Evolutionary conservation across 306 rosid species (phyloP).

Genomic region (Acacia confusa): DNA sequence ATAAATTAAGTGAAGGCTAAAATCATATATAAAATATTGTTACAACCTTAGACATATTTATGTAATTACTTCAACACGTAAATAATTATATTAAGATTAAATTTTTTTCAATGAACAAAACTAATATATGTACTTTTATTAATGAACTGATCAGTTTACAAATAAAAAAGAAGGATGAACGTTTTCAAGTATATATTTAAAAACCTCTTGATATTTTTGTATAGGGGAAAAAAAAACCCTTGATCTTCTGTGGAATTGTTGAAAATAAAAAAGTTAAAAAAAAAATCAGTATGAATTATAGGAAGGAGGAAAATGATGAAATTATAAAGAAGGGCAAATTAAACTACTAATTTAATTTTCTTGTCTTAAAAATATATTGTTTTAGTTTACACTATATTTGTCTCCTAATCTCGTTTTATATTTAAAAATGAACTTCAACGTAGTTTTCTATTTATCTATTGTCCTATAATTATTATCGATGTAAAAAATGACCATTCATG

Average conservation of each 20-base stretch:
- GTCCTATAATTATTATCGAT: not conserved
- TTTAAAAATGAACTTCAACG: no score
- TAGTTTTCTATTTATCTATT: not conserved
- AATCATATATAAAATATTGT: not conserved
- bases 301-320: not conserved
- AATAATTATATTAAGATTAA: not conserved
- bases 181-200: not conserved
- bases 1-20: not conserved
- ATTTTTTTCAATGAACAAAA: no score
- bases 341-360: not conserved
- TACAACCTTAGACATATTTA: not conserved
- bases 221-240: no score
- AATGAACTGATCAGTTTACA: not conserved
- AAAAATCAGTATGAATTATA: no score
- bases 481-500: not conserved
- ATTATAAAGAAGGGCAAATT: not conserved
- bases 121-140: not conserved
- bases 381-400: not conserved
- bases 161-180: not conserved
- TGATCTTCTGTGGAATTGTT: no score
- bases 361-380: no score
- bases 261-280: no score
- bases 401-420: not conserved
- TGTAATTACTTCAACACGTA: not conserved
- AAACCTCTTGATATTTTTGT: no score